Evolutionary conservation across 805 yeast genomes (phyloP), one percentile per base, ranked within the genome.

Genomic region (Teunomyces cretensis): DNA sequence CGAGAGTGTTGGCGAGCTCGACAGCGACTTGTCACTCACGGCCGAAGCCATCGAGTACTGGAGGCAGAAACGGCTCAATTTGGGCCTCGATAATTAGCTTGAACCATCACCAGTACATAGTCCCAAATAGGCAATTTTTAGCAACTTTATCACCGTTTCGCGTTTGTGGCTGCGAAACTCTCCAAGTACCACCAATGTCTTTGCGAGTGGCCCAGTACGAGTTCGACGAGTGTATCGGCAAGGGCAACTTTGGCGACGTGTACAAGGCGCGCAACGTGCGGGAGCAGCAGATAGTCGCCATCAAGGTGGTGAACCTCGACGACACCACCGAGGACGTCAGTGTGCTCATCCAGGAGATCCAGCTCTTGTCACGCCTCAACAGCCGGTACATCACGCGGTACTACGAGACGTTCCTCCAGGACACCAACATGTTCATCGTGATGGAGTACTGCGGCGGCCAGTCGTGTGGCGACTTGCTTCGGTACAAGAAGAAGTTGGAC

Each of bases 361-460:
- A 79, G 41, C 81, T 91, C 50, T 68, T 94, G 19, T 79, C 87
- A 15, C 81, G 81, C 41, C 64, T 91, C 46, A 73, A 73, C 40
- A 80, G 85, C n/a, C 79, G 78, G 0, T 79, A 78, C 55, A 81
- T 94, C 42, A 88, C 94, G 1, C 73, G 75, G 36, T 70, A 70
- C 54, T 74, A 69, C 55, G 83, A 81, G 39, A 82, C 96, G 1
- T 79, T 81, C 56, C 62, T 85, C 4, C 70, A 74, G 36, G 88
- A 81, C 36, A 80, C 81, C 35, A 75, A 80, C 5, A 80, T 94
- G 80, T 91, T 90, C 85, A 87, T 92, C 39, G 84, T 84, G 4
- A 88, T 94, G 97, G 99, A 92, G 62, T 89, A 79, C 59, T 94
- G 98, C 64, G 96, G 92, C 9, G 97, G 95, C 24, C 97, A 97